phyloP scores from a whole-genome alignment of 345 rosid genomes.

The Syzygium jambos region DNA sequence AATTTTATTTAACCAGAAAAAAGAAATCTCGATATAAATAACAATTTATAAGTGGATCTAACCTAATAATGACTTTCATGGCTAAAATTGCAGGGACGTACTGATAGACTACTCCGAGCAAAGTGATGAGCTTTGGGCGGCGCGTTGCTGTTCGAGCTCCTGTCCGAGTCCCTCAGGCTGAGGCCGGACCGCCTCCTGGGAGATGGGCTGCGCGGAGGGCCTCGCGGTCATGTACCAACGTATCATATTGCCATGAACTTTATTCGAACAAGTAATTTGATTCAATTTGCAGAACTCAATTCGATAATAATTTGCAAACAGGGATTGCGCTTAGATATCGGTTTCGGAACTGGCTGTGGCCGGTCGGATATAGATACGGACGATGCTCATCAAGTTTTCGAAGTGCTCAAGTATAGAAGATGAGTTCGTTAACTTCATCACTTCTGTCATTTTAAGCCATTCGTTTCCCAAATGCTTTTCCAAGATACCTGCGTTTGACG shows the following conservation, averaged over 20 bases:
- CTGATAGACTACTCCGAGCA: slow-evolving; percentile 28
- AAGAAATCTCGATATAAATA: not conserved
- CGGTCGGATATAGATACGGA: not conserved
- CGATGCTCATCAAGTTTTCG: not conserved
- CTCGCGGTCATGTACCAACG: slow-evolving; percentile 4
- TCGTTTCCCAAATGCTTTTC: no score
- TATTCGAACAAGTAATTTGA: not conserved
- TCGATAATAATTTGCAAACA: not conserved
- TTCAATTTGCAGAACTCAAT: not conserved
- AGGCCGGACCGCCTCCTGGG: slow-evolving; percentile 22
- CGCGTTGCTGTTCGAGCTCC: slow-evolving; percentile 20
- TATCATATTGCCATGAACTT: not conserved
- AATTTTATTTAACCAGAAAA: not conserved
- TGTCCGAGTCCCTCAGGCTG: slow-evolving; percentile 53
- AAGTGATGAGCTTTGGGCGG: slow-evolving; percentile 18
- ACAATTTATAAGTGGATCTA: not conserved
- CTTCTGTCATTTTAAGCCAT: no score
- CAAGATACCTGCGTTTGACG: no score
- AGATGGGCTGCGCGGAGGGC: slow-evolving; percentile 29
- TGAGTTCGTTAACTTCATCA: not conserved
- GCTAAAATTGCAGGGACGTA: slow-evolving; percentile 18
- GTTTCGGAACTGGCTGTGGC: not conserved
- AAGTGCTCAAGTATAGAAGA: not conserved
- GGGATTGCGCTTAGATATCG: not conserved
- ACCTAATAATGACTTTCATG: not conserved